Evolutionary conservation across 352 stramenopile species (phyloP).

Genomic region (Globisporangium perplexum): DNA sequence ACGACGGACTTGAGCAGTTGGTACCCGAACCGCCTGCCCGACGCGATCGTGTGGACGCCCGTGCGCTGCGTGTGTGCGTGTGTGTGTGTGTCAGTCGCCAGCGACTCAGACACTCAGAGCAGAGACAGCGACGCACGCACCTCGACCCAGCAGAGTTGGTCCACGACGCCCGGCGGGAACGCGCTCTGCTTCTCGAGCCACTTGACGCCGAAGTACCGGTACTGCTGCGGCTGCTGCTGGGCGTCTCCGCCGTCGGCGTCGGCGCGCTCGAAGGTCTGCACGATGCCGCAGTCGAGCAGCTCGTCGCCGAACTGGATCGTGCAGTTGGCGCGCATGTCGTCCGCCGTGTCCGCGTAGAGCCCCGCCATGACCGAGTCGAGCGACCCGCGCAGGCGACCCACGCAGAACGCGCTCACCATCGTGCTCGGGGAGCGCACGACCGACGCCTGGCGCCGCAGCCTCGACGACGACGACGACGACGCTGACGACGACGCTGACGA

Average conservation of each 20-base stretch:
- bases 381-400: conserved; percentile 34
- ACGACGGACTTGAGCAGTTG: conserved; percentile 56
- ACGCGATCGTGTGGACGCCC: conserved; percentile 24
- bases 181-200: conserved; percentile 37
- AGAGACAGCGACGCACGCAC: conserved; percentile 10
- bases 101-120: background rate
- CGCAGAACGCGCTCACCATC: conserved; percentile 50
- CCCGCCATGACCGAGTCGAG: conserved; percentile 44
- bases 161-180: conserved; percentile 20
- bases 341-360: conserved; percentile 35
- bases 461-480: background rate
- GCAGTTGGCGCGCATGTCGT: conserved; percentile 36
- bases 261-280: conserved; percentile 35
- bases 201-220: conserved; percentile 54
- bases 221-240: conserved; percentile 15
- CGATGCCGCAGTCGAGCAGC: conserved; percentile 37
- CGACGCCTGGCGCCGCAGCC: conserved; percentile 3
- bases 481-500: too few relatives aligned
- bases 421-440: conserved; percentile 21
- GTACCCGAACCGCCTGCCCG: conserved; percentile 36
- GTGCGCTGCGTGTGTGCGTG: conserved; percentile 15
- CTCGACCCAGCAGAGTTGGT: conserved; percentile 63
- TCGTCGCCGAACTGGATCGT: conserved; percentile 40
- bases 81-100: background rate
- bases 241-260: background rate